Evolutionary conservation across 2,329 filamentous ascomycete species (phyloP), one percentile per base, ranked within the genome.

Genomic region (Karstenula rhodostoma): DNA sequence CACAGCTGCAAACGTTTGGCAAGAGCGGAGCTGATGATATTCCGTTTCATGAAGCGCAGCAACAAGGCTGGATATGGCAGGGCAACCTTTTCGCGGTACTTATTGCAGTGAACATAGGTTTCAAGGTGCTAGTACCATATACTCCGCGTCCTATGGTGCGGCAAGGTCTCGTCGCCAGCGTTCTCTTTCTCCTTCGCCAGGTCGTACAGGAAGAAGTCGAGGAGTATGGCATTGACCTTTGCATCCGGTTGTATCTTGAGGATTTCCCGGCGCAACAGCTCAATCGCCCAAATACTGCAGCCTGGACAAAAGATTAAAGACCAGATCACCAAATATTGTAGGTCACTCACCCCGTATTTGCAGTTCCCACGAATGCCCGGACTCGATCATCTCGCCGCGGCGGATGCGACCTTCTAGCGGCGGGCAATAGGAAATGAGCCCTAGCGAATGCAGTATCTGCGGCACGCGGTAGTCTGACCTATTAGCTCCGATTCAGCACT

Each of bases 191-290:
- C 90, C 77, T 98, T 99, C 80, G 95, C 93, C 19, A 90, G 88
- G 79, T 99, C 95, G 75, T 99, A 99, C 57, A 99, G 82, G 78
- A 97, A 97, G 79, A 98, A 99, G 78, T 99, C 95, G 64, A 99
- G 95, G 69, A 99, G 78, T 42, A 98, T 92, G 27, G 95, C 94
- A 75, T 99, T 99, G 64, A 90, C 77, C 17, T 81, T 80, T 0
- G 89, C 84, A 10, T 90, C 88, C 0, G 93, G 91, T 70, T 97
- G 88, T 15, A 87, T 78, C 48, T 83, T 85, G 58, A 89, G 73
- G 53, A 99, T 98, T 75, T 97, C 92, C 35, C 90, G 86, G 56
- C 89, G 85, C 65, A 99, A 90, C 64, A 97, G 81, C 77, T 99
- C 95, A 1, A 98, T 91, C 62, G 92, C 95, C 94, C 94, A 98